Evolutionary conservation across 768 basidiomycete genomes (phyloP).

Genomic region (Solioccasus polychromus): DNA sequence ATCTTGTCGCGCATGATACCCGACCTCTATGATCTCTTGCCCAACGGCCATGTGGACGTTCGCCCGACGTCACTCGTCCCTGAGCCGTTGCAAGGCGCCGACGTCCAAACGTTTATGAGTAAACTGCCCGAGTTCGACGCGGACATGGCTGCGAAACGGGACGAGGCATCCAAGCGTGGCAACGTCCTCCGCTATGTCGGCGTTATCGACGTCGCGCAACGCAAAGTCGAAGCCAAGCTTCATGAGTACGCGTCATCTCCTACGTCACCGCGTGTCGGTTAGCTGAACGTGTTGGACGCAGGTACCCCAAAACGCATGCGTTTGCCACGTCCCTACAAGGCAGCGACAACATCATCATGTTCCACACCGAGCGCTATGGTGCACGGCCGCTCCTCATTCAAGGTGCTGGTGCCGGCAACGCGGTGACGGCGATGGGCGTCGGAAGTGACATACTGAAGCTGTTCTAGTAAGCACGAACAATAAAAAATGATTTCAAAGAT

Average conservation of each 20-base stretch:
- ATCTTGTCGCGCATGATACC: conserved; percentile 86
- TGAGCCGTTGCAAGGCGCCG: conserved; percentile 59
- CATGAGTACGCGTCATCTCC: conserved; percentile 59
- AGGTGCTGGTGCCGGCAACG: conserved; percentile 96
- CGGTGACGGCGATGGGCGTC: conserved; percentile 98
- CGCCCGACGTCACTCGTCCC: conserved; percentile 86
- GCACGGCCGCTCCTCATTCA: conserved; percentile 89
- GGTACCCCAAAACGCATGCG: conserved; percentile 86
- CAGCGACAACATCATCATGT: conserved; percentile 97
- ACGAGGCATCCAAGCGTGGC: conserved; percentile 73
- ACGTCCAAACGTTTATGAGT: conserved; percentile 80
- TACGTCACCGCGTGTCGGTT: background rate
- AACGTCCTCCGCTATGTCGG: conserved; percentile 92
- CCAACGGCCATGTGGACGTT: conserved; percentile 79
- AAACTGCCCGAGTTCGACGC: conserved; percentile 81
- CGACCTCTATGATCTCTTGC: conserved; percentile 47
- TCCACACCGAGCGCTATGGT: conserved; percentile 91
- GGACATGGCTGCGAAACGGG: conserved; percentile 72
- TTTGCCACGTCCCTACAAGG: conserved; percentile 96
- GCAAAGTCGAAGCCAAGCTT: conserved; percentile 78
- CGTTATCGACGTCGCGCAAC: conserved; percentile 75
- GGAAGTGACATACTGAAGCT: conserved; percentile 78
- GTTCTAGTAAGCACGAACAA: conserved; percentile 17
- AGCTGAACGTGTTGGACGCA: conserved; percentile 29
- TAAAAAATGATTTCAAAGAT: conserved; percentile 1